Percentiles rank a stretch among this genome's conserved stretches.
Conservation (phyloP, 305 asterid genomes). For the Ajuga reptans region DNA sequence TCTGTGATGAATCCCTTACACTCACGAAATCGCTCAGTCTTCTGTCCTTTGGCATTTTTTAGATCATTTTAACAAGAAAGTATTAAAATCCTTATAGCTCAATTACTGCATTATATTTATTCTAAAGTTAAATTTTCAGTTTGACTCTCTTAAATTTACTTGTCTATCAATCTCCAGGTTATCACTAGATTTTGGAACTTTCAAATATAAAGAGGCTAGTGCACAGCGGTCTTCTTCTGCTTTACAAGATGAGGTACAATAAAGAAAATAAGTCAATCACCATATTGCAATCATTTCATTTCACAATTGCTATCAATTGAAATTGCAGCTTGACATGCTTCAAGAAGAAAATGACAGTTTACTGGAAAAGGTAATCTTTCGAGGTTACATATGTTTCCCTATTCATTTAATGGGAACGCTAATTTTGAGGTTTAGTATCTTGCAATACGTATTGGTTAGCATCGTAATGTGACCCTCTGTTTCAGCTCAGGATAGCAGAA, state of each 20-base stretch:
- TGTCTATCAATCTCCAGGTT: slow-evolving; percentile 38
- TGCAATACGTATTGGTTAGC: slow-evolving; percentile 17
- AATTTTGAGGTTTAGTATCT: not conserved
- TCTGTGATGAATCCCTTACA: not conserved
- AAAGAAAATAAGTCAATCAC: not conserved
- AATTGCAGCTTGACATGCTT: slow-evolving; percentile 90
- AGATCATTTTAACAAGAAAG: not conserved
- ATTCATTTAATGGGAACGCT: not conserved
- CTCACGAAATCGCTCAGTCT: not conserved
- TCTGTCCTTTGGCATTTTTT: not conserved
- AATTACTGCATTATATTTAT: not conserved
- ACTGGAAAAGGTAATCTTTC: slow-evolving; percentile 61
- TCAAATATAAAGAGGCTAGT: slow-evolving; percentile 56
- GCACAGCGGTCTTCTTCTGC: slow-evolving; percentile 69
- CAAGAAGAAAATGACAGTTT: slow-evolving; percentile 91
- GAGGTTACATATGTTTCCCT: slow-evolving; percentile 1
- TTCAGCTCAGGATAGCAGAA: slow-evolving; percentile 85
- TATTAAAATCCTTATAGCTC: not conserved
- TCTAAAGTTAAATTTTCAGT: not conserved
- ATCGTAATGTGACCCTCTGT: slow-evolving; percentile 24
- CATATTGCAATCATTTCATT: slow-evolving; percentile 1
- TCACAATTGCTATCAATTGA: slow-evolving; percentile 13
- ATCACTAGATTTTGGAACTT: slow-evolving; percentile 85
- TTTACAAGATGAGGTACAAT: slow-evolving; percentile 83
- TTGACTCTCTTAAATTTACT: not conserved